Conservation (phyloP, 345 rosid genomes). For the Aquilaria sinensis region DNA sequence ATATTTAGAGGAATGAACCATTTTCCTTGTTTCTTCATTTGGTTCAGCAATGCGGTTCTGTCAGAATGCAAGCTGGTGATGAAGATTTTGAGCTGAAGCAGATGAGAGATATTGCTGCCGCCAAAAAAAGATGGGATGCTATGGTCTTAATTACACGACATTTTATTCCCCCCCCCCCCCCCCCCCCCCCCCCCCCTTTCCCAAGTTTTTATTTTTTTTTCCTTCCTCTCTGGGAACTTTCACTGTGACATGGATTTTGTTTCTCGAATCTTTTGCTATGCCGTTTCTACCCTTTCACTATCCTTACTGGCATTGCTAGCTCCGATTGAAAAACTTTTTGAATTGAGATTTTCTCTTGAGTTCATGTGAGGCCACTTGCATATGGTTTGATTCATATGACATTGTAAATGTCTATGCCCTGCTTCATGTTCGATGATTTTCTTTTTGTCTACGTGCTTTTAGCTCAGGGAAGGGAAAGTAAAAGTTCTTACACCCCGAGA, state of each 20-base stretch:
- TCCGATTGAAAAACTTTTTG: too few relatives aligned
- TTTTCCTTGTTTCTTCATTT: conserved; percentile 8
- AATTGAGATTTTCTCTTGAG: too few relatives aligned
- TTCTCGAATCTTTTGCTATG: background rate
- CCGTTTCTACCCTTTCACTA: background rate
- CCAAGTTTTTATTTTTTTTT: too few relatives aligned
- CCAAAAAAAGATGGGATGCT: conserved; percentile 92
- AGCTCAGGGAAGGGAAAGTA: conserved; percentile 85
- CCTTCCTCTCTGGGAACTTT: too few relatives aligned
- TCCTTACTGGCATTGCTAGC: too few relatives aligned
- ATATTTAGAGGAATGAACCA: too few relatives aligned
- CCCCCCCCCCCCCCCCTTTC: too few relatives aligned
- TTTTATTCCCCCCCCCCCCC: too few relatives aligned
- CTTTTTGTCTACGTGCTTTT: conserved; percentile 9
- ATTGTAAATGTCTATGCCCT: too few relatives aligned
- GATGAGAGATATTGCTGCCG: conserved; percentile 88
- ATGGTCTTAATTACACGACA: conserved; percentile 32
- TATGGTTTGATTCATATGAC: too few relatives aligned
- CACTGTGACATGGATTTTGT: background rate
- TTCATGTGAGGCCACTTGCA: too few relatives aligned
- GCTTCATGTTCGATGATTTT: background rate
- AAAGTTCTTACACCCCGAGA: conserved; percentile 78
- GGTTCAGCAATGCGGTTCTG: conserved; percentile 32
- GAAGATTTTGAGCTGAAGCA: conserved; percentile 82
- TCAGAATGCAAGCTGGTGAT: conserved; percentile 53